Base-by-base conservation (phyloP, 306 rosid genomes). In the Lotus japonicus region DNA sequence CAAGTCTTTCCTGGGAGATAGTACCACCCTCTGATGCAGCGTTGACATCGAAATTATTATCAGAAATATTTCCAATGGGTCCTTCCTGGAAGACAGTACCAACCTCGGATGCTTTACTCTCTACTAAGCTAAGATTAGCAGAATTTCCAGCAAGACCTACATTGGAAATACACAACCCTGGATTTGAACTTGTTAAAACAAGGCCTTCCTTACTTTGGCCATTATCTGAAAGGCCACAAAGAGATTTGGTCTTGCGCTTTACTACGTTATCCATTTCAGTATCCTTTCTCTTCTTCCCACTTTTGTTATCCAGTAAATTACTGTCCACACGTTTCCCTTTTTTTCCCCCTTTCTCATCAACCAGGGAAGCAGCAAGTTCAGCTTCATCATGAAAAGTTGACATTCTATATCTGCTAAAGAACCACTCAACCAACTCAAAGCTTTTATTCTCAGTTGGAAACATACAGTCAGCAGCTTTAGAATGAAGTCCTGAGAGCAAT, bases 401-500 rank as follows among this genome's bases (percentile, higher is more conserved):
- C 66, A 86, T 70, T 81, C 98, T 84, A 72, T 77, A 84, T 80
- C 80, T 81, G 31, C 89, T 81, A 61, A 92, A 72, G 79, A 89
- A 86, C 90, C 81, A 87, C 75, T 84, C 90, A 76, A 84, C 83
- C 28, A 82, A 66, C 67, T 78, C 84, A 62, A 83, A 86, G 55
- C 68, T 69, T 64, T 80, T 66, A 36, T 77, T 67, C 73, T 79
- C 75, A 2, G 42, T 33, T 0, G 83, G 79, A 78, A 82, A 75
- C 71, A 69, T 79, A 70, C 92, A 84, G 60, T 83, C 77, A 65
- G 80, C 84, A 52, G 98, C 98, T 36, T 68, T 58, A 80, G 82
- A 83, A 66, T 53, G 54, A 66, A 92, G 86, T 79, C 92, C 92
- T 17, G 82, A 83, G 51, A 92, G 92, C 63, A 87, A 68, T 57